Evolutionary conservation across 257 asterid genomes (phyloP).

Genomic region (Lycium barbarum): DNA sequence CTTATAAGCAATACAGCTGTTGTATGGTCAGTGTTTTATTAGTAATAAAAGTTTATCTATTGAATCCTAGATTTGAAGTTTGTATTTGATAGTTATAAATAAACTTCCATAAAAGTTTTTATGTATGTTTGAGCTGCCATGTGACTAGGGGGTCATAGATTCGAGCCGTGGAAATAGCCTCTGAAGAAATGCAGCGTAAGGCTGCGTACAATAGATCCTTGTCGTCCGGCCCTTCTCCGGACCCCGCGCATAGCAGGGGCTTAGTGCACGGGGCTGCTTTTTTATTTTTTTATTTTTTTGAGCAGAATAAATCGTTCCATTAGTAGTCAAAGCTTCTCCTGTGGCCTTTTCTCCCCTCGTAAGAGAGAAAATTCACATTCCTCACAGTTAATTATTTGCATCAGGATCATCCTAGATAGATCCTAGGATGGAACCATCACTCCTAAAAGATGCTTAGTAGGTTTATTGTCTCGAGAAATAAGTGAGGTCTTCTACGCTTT

Average conservation of each 20-base stretch:
- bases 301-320: neutral
- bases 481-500: neutral
- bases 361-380: neutral
- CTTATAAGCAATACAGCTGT: neutral
- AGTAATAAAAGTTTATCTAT: neutral
- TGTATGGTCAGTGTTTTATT: neutral
- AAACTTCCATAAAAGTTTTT: neutral
- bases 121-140: neutral
- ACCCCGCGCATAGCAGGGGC: no score
- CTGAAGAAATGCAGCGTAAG: no score
- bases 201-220: no score
- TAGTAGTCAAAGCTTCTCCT: neutral
- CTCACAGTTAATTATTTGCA: neutral
- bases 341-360: neutral
- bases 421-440: neutral
- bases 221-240: no score
- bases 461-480: no score
- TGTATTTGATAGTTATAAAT: neutral
- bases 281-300: no score
- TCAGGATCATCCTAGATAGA: neutral
- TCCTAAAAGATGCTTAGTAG: neutral
- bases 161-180: no score
- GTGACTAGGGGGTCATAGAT: no score
- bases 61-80: neutral
- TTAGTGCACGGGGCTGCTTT: no score